Evolutionary conservation across 73 alveolate species (phyloP).

Genomic region (Diophrys sp.): DNA sequence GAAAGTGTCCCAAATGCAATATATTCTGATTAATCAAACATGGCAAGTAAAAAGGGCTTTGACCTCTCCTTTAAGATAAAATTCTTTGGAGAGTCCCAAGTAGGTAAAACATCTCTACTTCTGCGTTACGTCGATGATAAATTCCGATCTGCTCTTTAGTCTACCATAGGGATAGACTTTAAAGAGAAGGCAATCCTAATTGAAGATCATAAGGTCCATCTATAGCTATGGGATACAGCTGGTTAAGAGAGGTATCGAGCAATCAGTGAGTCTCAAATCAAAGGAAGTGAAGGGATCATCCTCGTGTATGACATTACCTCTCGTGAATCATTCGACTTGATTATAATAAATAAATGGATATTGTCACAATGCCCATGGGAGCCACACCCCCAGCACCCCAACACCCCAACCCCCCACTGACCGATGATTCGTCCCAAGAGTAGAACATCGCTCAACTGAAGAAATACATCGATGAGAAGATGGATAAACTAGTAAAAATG

Average conservation of each 20-base stretch:
- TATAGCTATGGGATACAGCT: slow-evolving; percentile 95
- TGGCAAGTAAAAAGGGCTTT: too few species aligned
- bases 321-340: slow-evolving; percentile 55
- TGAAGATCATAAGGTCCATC: background rate
- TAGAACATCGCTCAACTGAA: background rate
- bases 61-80: too few species aligned
- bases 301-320: slow-evolving; percentile 79
- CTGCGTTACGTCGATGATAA: background rate
- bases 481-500: background rate
- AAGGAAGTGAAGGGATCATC: slow-evolving; percentile 92
- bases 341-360: too few species aligned
- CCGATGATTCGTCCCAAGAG: background rate
- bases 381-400: too few species aligned
- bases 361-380: background rate
- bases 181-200: background rate
- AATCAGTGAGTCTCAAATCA: slow-evolving; percentile 79
- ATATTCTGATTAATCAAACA: too few species aligned
- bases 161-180: background rate
- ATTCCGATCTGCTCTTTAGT: background rate
- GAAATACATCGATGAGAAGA: background rate
- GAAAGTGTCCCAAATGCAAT: too few species aligned
- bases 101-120: background rate
- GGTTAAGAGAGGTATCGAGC: slow-evolving; percentile 91
- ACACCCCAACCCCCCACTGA: background rate
- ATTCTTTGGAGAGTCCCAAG: background rate